Percentiles rank a stretch among this genome's conserved stretches.
Evolutionary conservation across 1,139 yeast genomes (phyloP).

Genomic region (Kurtzmaniella quercitrusa): DNA sequence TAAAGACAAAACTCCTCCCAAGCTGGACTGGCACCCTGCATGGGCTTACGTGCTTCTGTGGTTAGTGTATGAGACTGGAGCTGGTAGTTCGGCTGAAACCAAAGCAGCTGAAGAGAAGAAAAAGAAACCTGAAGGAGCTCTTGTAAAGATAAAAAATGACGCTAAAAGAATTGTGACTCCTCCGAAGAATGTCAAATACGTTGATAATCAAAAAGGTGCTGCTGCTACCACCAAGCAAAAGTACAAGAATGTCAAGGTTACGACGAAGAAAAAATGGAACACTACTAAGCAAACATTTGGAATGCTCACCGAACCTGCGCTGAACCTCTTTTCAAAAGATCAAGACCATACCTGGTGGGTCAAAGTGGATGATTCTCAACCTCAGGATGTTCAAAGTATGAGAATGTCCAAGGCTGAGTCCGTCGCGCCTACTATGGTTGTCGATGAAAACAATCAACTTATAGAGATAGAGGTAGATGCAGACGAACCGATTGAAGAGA

Average conservation of each 20-base stretch:
- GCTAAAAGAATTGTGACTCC: neutral
- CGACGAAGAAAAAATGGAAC: constrained; percentile 2
- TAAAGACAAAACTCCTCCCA: constrained; percentile 24
- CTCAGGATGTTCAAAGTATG: neutral
- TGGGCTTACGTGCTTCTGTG: constrained; percentile 39
- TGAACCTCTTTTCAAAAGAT: neutral
- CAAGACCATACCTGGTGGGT: neutral
- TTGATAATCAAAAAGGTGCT: neutral
- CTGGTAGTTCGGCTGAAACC: constrained; percentile 7
- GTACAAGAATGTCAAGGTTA: neutral
- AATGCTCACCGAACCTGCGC: constrained; percentile 6
- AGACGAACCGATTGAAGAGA: neutral
- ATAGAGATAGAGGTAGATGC: neutral
- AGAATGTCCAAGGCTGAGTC: neutral
- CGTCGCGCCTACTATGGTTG: neutral
- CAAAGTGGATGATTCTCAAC: neutral
- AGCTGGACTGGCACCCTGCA: constrained; percentile 29
- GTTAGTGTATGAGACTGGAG: constrained; percentile 24
- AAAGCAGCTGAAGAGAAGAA: neutral
- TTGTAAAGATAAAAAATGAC: neutral
- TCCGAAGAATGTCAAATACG: constrained; percentile 1
- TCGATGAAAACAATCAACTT: neutral
- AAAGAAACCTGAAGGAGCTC: neutral
- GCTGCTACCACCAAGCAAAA: neutral
- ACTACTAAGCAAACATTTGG: constrained; percentile 1